Percentiles rank a stretch among this genome's conserved stretches.
These are phyloP conservation scores for Termitomyces eurrhizus DNA, from an alignment of 768 basidiomycete species.

Conservation along the genomic window DNA sequence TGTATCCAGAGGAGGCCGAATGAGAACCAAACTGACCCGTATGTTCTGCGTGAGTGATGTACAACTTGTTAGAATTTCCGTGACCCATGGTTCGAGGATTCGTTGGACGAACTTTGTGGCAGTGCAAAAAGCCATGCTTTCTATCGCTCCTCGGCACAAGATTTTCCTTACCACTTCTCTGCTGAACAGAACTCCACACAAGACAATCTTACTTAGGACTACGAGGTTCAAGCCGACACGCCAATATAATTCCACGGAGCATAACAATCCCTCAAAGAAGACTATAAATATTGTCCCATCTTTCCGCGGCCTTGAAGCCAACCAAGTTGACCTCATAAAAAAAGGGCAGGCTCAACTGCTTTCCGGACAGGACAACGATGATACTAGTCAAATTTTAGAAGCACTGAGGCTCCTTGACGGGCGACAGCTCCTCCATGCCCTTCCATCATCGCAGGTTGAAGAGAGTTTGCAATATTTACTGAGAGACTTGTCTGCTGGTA, in stretches of 20 bases:
- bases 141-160: constrained; percentile 19
- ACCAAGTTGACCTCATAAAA: constrained; percentile 23
- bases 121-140: constrained; percentile 10
- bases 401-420: constrained; percentile 43
- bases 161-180: constrained; percentile 37
- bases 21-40: constrained; percentile 78
- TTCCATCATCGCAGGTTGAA: constrained; percentile 39
- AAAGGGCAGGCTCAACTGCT: constrained; percentile 34
- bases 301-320: constrained; percentile 11
- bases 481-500: constrained; percentile 18
- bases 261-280: constrained; percentile 9
- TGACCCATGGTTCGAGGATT: constrained; percentile 60
- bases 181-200: constrained; percentile 15
- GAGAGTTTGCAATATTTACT: constrained; percentile 33
- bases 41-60: constrained; percentile 89
- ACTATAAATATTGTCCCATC: constrained; percentile 11
- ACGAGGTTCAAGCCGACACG: background rate
- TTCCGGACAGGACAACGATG: constrained; percentile 29
- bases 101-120: constrained; percentile 2
- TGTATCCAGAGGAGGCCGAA: constrained; percentile 73
- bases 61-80: constrained; percentile 83
- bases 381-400: constrained; percentile 25
- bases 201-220: background rate
- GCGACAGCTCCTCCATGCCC: constrained; percentile 38
- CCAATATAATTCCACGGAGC: background rate